These are phyloP conservation scores for Fusarium anthophilum DNA, from an alignment of 2,329 filamentous ascomycete genomes.

Conservation along the genomic window DNA sequence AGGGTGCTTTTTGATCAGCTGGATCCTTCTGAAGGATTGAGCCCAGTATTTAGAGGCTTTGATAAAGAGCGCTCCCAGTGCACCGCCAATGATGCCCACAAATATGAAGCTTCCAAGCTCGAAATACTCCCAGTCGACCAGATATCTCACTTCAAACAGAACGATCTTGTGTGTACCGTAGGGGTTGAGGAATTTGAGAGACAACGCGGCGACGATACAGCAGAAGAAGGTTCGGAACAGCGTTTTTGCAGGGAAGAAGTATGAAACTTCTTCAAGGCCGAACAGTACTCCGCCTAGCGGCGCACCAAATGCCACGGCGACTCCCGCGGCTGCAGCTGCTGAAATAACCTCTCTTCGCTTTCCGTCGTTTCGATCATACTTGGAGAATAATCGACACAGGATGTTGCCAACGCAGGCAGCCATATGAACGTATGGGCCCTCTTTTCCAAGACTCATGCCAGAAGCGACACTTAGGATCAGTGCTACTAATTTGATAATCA, in stretches of 20 bases:
- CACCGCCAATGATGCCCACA: constrained; percentile 87
- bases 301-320: constrained; percentile 93
- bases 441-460: constrained; percentile 92
- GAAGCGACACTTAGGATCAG: constrained; percentile 91
- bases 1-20: constrained; percentile 82
- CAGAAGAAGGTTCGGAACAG: constrained; percentile 98
- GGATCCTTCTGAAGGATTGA: constrained; percentile 83
- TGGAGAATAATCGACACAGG: constrained; percentile 89
- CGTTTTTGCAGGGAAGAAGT: constrained; percentile 98
- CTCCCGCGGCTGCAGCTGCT: constrained; percentile 88
- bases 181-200: constrained; percentile 93
- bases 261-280: constrained; percentile 92
- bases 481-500: constrained; percentile 84
- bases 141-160: constrained; percentile 91
- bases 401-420: constrained; percentile 96
- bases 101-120: constrained; percentile 86
- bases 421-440: constrained; percentile 96
- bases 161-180: constrained; percentile 98
- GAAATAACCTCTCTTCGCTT: constrained; percentile 95
- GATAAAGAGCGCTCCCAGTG: constrained; percentile 90
- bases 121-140: constrained; percentile 92
- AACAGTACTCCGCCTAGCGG: constrained; percentile 90
- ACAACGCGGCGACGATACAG: constrained; percentile 91
- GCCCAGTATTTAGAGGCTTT: constrained; percentile 95
- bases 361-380: constrained; percentile 93